Conservation (phyloP, 306 rosid species). For the Cyclanthera cordifolia region DNA sequence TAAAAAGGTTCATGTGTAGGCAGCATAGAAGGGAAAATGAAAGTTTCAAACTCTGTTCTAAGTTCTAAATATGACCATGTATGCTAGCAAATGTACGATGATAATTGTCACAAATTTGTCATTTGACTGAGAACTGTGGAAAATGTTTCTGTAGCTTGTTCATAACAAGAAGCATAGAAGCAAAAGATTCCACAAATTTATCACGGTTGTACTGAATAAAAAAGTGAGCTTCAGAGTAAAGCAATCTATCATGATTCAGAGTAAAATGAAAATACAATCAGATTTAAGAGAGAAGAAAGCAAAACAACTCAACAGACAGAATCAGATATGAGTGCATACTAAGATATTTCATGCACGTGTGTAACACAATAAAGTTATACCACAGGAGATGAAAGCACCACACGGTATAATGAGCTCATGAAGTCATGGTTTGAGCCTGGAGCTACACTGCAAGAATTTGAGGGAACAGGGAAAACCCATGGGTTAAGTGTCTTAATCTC, state of each 20-base stretch:
- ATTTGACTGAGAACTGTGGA: not conserved
- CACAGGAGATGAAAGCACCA: constrained; percentile 91
- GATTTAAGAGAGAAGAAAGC: not conserved
- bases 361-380: constrained; percentile 26
- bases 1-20: not conserved
- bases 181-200: not conserved
- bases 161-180: not conserved
- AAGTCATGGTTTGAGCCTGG: constrained; percentile 93
- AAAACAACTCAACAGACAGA: not conserved
- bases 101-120: not conserved
- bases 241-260: not conserved
- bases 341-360: not conserved
- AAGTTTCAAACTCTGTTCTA: not conserved
- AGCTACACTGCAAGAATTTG: constrained; percentile 45
- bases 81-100: not conserved
- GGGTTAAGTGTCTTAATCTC: constrained; percentile 49
- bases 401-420: constrained; percentile 48
- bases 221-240: not conserved
- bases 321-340: not conserved
- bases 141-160: not conserved
- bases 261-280: not conserved
- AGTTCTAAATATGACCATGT: not conserved
- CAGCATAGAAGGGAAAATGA: not conserved
- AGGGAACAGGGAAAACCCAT: constrained; percentile 87
- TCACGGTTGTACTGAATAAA: not conserved